Base-by-base conservation (phyloP, 352 stramenopile genomes). In the Phytophthora sojae region DNA sequence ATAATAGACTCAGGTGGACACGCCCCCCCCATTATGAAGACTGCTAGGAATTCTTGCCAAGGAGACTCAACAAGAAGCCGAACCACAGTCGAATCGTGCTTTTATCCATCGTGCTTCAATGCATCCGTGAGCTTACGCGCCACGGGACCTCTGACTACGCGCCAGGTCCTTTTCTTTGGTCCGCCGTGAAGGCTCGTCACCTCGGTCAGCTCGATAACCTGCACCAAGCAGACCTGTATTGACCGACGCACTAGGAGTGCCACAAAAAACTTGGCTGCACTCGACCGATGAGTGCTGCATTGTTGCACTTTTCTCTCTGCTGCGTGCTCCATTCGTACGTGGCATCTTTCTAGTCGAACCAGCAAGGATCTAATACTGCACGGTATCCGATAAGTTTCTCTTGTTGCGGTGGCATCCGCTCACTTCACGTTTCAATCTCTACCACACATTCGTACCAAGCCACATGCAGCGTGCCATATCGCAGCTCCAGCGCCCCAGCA, bases 291-390 rank as follows among this genome's bases (percentile, higher is more conserved):
- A 32, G 29, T 32, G 29, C 29, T 32, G 51, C 42, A 32, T 8
- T 32, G 29, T 6, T 32, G 42, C n/a, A n/a, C n/a, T n/a, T n/a
- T n/a, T n/a, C n/a, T n/a, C n/a, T n/a, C n/a, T n/a, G n/a, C n/a
- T n/a, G n/a, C n/a, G n/a, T n/a, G n/a, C n/a, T n/a, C n/a, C n/a
- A n/a, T n/a, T n/a, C n/a, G n/a, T n/a, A n/a, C 30, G 53, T 49
- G 23, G 23, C 37, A 30, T 61, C 37, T 61, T 51, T 61, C 35
- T 37, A 61, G 55, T 61, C 37, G 55, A 61, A 19, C 35, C 37
- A 44, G 5, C 35, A 17, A 44, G 11, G 44, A 50, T 29, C 25
- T 29, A 29, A 29, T 29, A 29, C 2, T 29, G 25, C 25, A 12
- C 11, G 1, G 54, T 14, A 61, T n/a, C n/a, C 5, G 0, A 0